Percentiles rank a stretch among this genome's conserved stretches.
These are phyloP conservation scores for Chenopodium berlandieri DNA, from an alignment of 148 eudicot genomes.

Conservation along the genomic window DNA sequence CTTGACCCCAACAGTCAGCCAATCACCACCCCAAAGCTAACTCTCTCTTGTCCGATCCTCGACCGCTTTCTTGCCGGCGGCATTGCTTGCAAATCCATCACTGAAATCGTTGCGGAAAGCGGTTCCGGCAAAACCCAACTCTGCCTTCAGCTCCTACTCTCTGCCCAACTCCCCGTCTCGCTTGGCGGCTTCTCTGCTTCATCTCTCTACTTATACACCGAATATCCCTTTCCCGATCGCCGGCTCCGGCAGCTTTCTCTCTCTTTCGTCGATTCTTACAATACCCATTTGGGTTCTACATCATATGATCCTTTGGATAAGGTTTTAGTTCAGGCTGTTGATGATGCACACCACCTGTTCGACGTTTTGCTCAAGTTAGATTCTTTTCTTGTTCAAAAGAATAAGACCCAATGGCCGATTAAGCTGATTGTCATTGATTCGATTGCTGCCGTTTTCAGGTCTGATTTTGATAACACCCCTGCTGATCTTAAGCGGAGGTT, in stretches of 20 bases:
- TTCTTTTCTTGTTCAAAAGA: constrained; percentile 31
- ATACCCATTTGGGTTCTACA: constrained; percentile 8
- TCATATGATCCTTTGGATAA: constrained; percentile 43
- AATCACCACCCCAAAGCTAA: constrained; percentile 42
- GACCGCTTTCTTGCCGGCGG: constrained; percentile 73
- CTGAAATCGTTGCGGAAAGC: constrained; percentile 82
- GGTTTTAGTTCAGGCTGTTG: constrained; percentile 39
- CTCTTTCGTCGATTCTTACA: constrained; percentile 32
- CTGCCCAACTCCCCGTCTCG: constrained; percentile 66
- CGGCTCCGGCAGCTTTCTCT: constrained; percentile 62
- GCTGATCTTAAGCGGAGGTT: constrained; percentile 60
- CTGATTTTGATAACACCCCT: constrained; percentile 62
- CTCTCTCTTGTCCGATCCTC: constrained; percentile 59
- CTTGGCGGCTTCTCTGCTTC: constrained; percentile 60
- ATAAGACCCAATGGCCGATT: constrained; percentile 35
- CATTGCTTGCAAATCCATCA: constrained; percentile 64
- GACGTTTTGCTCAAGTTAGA: constrained; percentile 69
- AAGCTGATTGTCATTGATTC: constrained; percentile 74
- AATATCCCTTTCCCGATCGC: constrained; percentile 74
- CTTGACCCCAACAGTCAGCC: constrained; percentile 32
- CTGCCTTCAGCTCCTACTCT: constrained; percentile 79
- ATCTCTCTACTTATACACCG: constrained; percentile 73
- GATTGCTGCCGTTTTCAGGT: constrained; percentile 68
- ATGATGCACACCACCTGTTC: constrained; percentile 70
- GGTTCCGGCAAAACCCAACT: constrained; percentile 86